Conservation (phyloP, 108 stramenopile genomes). For the Aurantiochytrium sp. region DNA sequence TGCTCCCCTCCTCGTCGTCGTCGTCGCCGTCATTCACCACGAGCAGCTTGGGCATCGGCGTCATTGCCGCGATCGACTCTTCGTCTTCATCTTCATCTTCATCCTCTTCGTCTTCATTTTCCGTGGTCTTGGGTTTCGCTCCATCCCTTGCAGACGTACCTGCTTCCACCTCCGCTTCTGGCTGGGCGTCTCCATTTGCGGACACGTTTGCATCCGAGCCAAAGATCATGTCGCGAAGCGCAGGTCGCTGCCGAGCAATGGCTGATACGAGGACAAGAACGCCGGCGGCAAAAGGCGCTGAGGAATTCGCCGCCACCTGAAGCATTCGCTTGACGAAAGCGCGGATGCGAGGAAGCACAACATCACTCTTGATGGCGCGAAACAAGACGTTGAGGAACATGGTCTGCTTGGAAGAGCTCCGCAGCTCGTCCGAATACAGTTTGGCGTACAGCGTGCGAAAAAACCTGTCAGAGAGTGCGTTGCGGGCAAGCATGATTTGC, state of each 20-base stretch:
- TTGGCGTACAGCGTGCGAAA: constrained; percentile 86
- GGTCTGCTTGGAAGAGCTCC: constrained; percentile 64
- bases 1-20: background rate
- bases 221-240: constrained; percentile 47
- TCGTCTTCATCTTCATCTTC: constrained; percentile 8
- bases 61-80: background rate
- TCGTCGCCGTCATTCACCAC: background rate
- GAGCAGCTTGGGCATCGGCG: background rate
- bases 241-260: constrained; percentile 59
- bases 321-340: constrained; percentile 80
- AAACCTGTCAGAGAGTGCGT: constrained; percentile 38
- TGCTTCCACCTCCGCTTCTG: background rate
- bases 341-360: constrained; percentile 49
- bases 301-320: constrained; percentile 59
- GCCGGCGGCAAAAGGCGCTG: constrained; percentile 69
- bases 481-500: constrained; percentile 62
- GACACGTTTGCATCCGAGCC: constrained; percentile 63
- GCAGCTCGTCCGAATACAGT: constrained; percentile 56
- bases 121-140: background rate
- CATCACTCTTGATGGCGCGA: constrained; percentile 82
- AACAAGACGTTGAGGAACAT: constrained; percentile 91
- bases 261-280: constrained; percentile 79
- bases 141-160: background rate
- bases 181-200: constrained; percentile 30
- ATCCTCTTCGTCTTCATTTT: background rate